Evolutionary conservation across 805 yeast species (phyloP).

Genomic region (Nakazawaea anatomiae): DNA sequence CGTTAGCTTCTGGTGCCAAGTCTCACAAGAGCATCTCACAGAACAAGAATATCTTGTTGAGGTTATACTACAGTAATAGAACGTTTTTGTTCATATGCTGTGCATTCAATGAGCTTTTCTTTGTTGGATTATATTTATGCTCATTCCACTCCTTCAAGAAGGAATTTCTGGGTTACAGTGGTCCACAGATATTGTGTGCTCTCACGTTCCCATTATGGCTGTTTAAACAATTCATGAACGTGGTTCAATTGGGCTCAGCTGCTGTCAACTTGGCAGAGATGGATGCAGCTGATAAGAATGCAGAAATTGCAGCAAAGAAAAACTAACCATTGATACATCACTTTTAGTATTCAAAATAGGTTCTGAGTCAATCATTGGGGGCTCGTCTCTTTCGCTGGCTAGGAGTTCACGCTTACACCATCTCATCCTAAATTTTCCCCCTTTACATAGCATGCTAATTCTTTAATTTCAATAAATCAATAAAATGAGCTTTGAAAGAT

Average conservation of each 20-base stretch:
- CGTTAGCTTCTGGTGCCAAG: slow-evolving; percentile 68
- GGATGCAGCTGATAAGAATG: slow-evolving; percentile 55
- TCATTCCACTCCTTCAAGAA: slow-evolving; percentile 44
- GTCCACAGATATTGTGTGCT: slow-evolving; percentile 31
- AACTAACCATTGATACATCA: background rate
- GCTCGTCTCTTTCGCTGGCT: no score
- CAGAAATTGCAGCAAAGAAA: background rate
- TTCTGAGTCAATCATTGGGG: no score
- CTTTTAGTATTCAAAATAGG: background rate
- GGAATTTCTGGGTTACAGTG: slow-evolving; percentile 31
- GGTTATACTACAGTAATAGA: slow-evolving; percentile 83
- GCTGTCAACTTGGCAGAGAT: slow-evolving; percentile 70
- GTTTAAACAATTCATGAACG: slow-evolving; percentile 86
- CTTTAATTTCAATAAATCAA: no score
- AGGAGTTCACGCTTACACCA: no score
- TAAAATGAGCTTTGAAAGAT: no score
- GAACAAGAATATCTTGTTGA: slow-evolving; percentile 64
- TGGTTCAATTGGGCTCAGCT: slow-evolving; percentile 84
- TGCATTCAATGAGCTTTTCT: slow-evolving; percentile 89
- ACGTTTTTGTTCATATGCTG: slow-evolving; percentile 82
- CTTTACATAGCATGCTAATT: no score
- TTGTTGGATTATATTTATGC: slow-evolving; percentile 79
- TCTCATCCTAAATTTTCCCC: no score
- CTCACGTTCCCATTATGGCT: slow-evolving; percentile 80
- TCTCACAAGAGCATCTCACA: slow-evolving; percentile 81